phyloP scores from a whole-genome alignment of 805 yeast genomes.

The Candida vartiovaarae region DNA sequence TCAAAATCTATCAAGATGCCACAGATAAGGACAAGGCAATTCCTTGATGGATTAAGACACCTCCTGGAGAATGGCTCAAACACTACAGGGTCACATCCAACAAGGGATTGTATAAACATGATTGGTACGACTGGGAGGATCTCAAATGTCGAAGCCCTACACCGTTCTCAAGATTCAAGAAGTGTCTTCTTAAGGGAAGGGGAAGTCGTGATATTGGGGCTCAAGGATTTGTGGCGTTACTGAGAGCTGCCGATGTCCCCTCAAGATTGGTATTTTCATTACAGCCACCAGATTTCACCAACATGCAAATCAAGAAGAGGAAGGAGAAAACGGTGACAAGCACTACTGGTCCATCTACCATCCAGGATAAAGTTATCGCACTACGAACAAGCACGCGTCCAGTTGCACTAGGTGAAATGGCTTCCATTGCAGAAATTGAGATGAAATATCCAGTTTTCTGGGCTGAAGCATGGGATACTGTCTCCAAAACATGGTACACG shows the following conservation, averaged over 20 bases:
- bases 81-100: constrained; percentile 42
- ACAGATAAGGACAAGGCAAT: constrained; percentile 46
- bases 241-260: constrained; percentile 63
- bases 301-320: constrained; percentile 11
- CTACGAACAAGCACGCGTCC: constrained; percentile 16
- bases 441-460: constrained; percentile 68
- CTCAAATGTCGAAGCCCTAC: constrained; percentile 12
- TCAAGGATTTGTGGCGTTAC: constrained; percentile 76
- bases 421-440: constrained; percentile 19
- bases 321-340: neutral
- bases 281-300: constrained; percentile 85
- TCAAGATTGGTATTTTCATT: constrained; percentile 75
- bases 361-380: constrained; percentile 12
- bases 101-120: constrained; percentile 32
- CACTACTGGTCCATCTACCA: constrained; percentile 1
- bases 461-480: constrained; percentile 90
- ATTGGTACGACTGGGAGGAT: constrained; percentile 33
- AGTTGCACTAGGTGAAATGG: constrained; percentile 3
- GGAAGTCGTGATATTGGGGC: constrained; percentile 80
- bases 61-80: constrained; percentile 55
- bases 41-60: constrained; percentile 71
- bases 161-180: constrained; percentile 35
- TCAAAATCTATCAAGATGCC: constrained; percentile 30
- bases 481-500: constrained; percentile 69
- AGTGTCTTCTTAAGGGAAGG: constrained; percentile 34